These are phyloP conservation scores for Cornus florida DNA, from an alignment of 148 eudicot genomes.

Conservation along the genomic window DNA sequence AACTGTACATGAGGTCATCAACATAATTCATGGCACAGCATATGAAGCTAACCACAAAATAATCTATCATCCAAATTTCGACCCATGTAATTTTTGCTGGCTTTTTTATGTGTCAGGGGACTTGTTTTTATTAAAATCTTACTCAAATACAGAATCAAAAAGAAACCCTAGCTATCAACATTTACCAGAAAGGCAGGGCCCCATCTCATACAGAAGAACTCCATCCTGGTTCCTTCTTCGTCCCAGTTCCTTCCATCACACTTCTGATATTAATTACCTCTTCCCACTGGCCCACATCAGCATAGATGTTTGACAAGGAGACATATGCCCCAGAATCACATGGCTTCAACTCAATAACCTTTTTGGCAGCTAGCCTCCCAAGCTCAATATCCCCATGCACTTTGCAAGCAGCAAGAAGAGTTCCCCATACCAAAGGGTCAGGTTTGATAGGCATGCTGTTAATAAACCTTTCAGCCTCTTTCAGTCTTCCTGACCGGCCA, in stretches of 20 bases:
- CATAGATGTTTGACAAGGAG: constrained; percentile 69
- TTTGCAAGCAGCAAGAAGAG: constrained; percentile 79
- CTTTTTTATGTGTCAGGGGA: not conserved
- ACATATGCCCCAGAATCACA: constrained; percentile 56
- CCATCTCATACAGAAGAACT: constrained; percentile 51
- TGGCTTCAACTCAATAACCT: constrained; percentile 63
- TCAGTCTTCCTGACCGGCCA: constrained; percentile 74
- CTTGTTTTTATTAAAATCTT: not conserved
- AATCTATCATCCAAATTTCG: too few species aligned
- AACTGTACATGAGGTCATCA: too few species aligned
- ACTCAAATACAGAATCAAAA: not conserved
- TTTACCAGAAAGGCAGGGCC: not conserved
- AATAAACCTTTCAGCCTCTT: constrained; percentile 73
- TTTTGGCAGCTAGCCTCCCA: constrained; percentile 63
- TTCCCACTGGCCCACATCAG: constrained; percentile 83
- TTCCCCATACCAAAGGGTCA: constrained; percentile 69
- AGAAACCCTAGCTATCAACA: not conserved
- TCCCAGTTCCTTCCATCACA: constrained; percentile 52
- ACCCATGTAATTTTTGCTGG: too few species aligned
- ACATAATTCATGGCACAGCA: too few species aligned
- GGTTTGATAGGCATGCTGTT: constrained; percentile 64
- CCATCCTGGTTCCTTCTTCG: constrained; percentile 78
- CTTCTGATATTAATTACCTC: constrained; percentile 56
- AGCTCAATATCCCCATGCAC: constrained; percentile 75
- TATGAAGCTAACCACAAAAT: too few species aligned